phyloP scores from a whole-genome alignment of 176 grass and related monocot genomes.

The Musa itinerans region DNA sequence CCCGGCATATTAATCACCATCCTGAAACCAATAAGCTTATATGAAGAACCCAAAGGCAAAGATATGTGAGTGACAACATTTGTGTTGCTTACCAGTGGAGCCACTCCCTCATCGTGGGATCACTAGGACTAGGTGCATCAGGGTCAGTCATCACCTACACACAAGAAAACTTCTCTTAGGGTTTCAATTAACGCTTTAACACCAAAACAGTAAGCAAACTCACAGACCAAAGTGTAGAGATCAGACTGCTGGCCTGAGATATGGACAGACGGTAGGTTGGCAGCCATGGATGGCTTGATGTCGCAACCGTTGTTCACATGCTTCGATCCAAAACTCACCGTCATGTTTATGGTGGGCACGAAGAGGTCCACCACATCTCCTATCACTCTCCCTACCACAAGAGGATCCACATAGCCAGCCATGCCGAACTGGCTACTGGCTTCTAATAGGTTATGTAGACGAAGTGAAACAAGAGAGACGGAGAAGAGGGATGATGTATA shows the following conservation, averaged over 20 bases:
- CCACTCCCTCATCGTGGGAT: constrained; percentile 63
- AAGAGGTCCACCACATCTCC: constrained; percentile 85
- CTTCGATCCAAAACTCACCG: constrained; percentile 45
- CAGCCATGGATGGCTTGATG: constrained; percentile 57
- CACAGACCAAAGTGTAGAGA: constrained; percentile 60
- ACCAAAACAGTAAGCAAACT: neutral
- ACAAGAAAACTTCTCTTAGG: neutral
- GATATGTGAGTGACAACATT: too few relatives aligned
- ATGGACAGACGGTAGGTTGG: constrained; percentile 33
- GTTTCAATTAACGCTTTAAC: neutral
- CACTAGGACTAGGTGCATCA: constrained; percentile 80
- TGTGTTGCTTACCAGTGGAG: constrained; percentile 41
- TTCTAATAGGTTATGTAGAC: too few relatives aligned
- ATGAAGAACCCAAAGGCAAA: too few relatives aligned
- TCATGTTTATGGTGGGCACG: constrained; percentile 56
- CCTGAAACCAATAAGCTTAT: constrained; percentile 15
- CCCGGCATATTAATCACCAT: constrained; percentile 80
- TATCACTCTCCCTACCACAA: constrained; percentile 76
- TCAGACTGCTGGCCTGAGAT: constrained; percentile 49
- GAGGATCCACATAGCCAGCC: constrained; percentile 58
- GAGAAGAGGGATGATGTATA: too few relatives aligned
- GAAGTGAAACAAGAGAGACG: neutral
- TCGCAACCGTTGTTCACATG: constrained; percentile 76
- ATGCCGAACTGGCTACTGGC: neutral
- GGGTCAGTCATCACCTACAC: constrained; percentile 75